Base-by-base conservation (phyloP, 1,284 basidiomycete species). In the Ustilago trichophora region DNA sequence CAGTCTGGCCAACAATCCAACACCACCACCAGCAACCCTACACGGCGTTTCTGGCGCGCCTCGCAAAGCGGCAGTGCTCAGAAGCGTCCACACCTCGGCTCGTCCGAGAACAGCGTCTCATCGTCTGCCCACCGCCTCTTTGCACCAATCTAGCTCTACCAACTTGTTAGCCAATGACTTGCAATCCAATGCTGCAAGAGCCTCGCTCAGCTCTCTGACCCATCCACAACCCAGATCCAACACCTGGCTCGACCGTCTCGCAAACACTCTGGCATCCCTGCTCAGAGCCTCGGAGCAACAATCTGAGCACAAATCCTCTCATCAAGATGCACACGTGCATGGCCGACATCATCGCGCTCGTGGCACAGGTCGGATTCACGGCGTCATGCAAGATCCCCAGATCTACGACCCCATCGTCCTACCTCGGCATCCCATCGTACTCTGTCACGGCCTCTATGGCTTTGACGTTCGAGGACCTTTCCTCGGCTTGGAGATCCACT, bases 381-480 rank as follows among this genome's bases (percentile, higher is more conserved):
- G 37, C n/a, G 54, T 75, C 3, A 77, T 77, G 65, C 58, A 69
- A 5, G 59, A 72, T 32, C 75, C 75, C 11, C 54, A 46, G 3
- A 58, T 58, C 35, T 63, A 72, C 41, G 53, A 68, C 10, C 91
- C 90, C 0, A 74, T 92, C 21, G 86, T 91, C 54, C 86, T 86
- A 6, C 95, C 95, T 1, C 86, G 91, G 11, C 88, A 92, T 81
- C 92, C 93, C 3, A 90, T 98, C 64, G 93, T 96, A 0, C 85
- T 98, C 13, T 98, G 93, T 76, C 95, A 98, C 15, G 67, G 36
- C 73, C 84, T 98, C 2, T 98, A 98, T 76, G 95, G 96, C 7
- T 98, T 97, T 80, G 92, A 95, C 77, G 88, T 92, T 35, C 85
- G 91, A 69, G 87, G 92, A 19, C 87, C 91, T 0, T 85, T 90